Evolutionary conservation across 164 flowering plant species (phyloP), one percentile per base, ranked within the genome.

Genomic region (Macadamia integrifolia): DNA sequence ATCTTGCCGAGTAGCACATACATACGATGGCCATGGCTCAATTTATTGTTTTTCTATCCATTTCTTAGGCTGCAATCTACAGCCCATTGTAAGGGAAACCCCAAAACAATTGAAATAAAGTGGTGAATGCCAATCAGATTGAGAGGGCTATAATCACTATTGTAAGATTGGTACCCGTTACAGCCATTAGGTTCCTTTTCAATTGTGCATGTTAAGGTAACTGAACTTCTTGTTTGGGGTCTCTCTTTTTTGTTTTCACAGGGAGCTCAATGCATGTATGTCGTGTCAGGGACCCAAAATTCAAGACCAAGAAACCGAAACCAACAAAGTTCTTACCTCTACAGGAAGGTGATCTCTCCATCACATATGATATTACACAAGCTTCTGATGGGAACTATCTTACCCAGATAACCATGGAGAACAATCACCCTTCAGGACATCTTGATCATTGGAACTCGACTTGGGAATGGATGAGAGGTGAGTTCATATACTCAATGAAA

Each of bases 391-490:
- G 80, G 6, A 84, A 55, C 55, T 87, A 87, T 72, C 77, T 78
- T 12, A 6, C 91, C 3, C 91, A 84, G 63, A 88, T 86, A 1
- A 84, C 90, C 52, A 81, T 85, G 1, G 88, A 87, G 67, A 85
- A 84, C 80, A 66, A 66, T 71, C 69, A 78, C 63, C 91, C 92
- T 0, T 61, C 88, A 0, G 87, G 91, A 43, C 85, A 93, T 10
- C 89, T 92, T 14, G 93, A 92, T 69, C 87, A 78, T 50, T 92
- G 97, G 97, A 92, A 92, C 77, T 52, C 90, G 8, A 90, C 96
- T 0, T 92, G 93, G 93, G 96, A 92, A 43, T 90, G 97, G 97
- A 84, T 78, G 90, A 75, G 87, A 17, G 90, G 89, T 44, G 96
- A 90, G 77, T 92, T 92, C 84, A 90, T 92, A 13, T 31, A 73